These are phyloP conservation scores for Russula earlei DNA, from an alignment of 768 basidiomycete species.

Conservation along the genomic window DNA sequence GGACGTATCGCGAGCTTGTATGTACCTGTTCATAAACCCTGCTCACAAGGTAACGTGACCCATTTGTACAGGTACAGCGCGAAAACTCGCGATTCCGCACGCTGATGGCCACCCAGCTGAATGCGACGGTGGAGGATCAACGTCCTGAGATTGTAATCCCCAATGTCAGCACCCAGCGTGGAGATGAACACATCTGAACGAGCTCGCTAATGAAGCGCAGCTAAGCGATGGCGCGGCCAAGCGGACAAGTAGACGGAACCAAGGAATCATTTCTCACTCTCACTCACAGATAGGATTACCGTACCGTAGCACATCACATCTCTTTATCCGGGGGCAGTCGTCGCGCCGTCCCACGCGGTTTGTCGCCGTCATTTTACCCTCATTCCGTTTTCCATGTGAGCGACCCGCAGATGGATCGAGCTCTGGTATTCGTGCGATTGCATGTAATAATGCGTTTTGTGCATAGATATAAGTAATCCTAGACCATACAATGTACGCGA, in stretches of 20 bases:
- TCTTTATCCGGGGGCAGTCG: neutral
- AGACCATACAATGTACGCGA: too few relatives aligned
- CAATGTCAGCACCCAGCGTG: neutral
- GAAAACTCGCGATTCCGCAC: conserved; percentile 71
- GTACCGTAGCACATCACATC: neutral
- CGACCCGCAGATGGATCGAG: too few relatives aligned
- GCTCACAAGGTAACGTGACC: neutral
- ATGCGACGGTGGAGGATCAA: conserved; percentile 29
- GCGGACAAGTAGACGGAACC: neutral
- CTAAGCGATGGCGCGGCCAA: neutral
- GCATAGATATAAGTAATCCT: too few relatives aligned
- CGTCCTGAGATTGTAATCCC: neutral
- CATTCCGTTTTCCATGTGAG: too few relatives aligned
- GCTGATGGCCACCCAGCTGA: conserved; percentile 86
- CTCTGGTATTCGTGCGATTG: too few relatives aligned
- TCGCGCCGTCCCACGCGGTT: neutral
- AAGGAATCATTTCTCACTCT: neutral
- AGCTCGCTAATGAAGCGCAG: neutral
- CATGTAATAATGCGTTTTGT: too few relatives aligned
- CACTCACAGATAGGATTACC: neutral
- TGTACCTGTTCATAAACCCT: neutral
- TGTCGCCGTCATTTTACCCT: too few relatives aligned
- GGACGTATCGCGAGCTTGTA: conserved; percentile 71
- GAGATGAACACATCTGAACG: neutral
- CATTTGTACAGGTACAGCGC: conserved; percentile 41